Percentiles rank a stretch among this genome's conserved stretches.
phyloP scores from a whole-genome alignment of 2,329 filamentous ascomycete species.

The Metarhizium rileyi region DNA sequence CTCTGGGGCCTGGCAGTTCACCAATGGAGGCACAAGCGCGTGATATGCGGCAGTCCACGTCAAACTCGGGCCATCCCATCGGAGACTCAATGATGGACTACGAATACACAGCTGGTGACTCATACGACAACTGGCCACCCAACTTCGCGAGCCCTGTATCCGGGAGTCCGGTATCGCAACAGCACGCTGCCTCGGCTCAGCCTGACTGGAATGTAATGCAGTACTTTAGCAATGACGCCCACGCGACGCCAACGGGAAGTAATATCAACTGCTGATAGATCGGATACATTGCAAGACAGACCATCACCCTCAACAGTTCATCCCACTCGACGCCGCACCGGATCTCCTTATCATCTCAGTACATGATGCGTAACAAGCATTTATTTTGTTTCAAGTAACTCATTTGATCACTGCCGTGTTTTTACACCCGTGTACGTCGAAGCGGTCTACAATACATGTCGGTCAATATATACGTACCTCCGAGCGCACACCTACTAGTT shows the following conservation, averaged over 20 bases:
- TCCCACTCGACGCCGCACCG: neutral
- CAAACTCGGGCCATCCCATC: conserved; percentile 14
- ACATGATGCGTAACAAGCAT: neutral
- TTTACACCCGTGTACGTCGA: neutral
- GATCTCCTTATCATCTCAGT: neutral
- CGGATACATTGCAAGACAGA: neutral
- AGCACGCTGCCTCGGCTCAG: conserved; percentile 11
- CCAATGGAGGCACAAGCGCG: conserved; percentile 27
- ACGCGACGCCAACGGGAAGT: conserved; percentile 17
- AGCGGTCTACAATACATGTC: neutral
- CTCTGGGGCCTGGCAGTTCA: conserved; percentile 17
- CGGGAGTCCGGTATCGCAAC: conserved; percentile 11
- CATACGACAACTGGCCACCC: neutral
- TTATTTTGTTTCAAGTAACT: conserved; percentile 3
- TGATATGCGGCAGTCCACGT: conserved; percentile 20
- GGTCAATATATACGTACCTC: neutral
- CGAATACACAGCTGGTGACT: conserved; percentile 22
- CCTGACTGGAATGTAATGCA: conserved; percentile 25
- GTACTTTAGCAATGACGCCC: conserved; percentile 22
- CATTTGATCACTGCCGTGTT: neutral
- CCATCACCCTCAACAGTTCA: neutral
- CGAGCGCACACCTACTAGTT: neutral
- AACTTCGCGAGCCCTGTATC: neutral
- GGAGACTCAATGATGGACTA: conserved; percentile 31
- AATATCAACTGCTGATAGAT: neutral